These are phyloP conservation scores for Osmanthus fragrans DNA, from an alignment of 257 asterid species.

Conservation along the genomic window DNA sequence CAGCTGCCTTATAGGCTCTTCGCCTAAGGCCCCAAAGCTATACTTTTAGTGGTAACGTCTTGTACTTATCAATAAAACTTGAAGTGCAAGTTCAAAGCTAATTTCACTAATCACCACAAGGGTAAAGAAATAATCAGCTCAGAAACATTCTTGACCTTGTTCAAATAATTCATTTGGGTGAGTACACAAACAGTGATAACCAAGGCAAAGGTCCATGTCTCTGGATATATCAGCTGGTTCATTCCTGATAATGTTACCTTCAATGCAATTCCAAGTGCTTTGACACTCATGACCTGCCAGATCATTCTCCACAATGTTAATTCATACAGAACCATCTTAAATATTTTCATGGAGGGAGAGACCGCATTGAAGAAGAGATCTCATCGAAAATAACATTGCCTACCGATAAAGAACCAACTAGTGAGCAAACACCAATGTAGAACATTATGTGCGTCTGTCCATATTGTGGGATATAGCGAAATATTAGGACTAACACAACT, in stretches of 20 bases:
- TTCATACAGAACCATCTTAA: neutral
- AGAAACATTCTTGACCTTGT: conserved; percentile 31
- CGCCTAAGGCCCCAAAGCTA: neutral
- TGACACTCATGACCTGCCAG: conserved; percentile 53
- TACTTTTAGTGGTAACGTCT: neutral
- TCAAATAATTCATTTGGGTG: conserved; percentile 50
- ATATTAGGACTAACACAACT: conserved; percentile 49
- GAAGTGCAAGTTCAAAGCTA: neutral
- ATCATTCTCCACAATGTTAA: neutral
- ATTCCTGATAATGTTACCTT: conserved; percentile 49
- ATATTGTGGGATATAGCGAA: conserved; percentile 60
- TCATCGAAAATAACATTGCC: conserved; percentile 30
- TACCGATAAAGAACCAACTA: conserved; percentile 91
- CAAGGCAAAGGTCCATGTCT: conserved; percentile 46
- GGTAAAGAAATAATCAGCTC: neutral
- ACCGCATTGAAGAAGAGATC: neutral
- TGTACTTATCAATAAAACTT: neutral
- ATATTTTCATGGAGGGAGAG: neutral
- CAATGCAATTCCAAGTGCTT: conserved; percentile 52
- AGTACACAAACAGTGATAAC: conserved; percentile 40
- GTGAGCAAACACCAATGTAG: conserved; percentile 73
- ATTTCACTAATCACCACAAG: neutral
- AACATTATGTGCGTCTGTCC: conserved; percentile 83
- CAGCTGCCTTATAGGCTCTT: neutral
- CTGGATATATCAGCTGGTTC: conserved; percentile 49